Evolutionary conservation across 2,329 filamentous ascomycete genomes (phyloP).

Genomic region (Sporothrix inflata): DNA sequence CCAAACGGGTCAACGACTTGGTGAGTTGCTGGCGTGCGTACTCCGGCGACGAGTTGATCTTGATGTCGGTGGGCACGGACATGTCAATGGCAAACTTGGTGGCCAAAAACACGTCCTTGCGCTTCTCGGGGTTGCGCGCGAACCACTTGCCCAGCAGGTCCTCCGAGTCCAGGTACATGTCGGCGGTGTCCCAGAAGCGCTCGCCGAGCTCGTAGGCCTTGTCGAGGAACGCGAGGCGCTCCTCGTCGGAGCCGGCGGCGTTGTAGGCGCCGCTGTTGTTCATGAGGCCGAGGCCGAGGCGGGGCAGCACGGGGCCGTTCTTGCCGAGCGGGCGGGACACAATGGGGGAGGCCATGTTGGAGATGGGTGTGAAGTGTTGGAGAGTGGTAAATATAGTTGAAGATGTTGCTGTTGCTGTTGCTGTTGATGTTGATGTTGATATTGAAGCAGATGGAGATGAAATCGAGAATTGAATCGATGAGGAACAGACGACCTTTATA

Average conservation of each 20-base stretch:
- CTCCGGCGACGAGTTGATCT: conserved; percentile 40
- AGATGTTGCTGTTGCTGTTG: no score
- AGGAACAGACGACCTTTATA: not conserved
- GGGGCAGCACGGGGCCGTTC: conserved; percentile 16
- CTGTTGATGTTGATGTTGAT: no score
- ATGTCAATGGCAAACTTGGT: conserved; percentile 34
- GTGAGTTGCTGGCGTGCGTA: conserved; percentile 38
- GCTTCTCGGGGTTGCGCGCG: conserved; percentile 44
- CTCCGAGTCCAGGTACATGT: conserved; percentile 51
- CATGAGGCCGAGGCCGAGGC: conserved; percentile 54
- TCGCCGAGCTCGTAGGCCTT: conserved; percentile 47
- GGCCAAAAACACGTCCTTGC: conserved; percentile 48
- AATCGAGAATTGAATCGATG: not conserved
- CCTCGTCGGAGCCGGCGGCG: conserved; percentile 40
- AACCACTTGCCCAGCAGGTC: conserved; percentile 51
- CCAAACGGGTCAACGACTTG: conserved; percentile 50
- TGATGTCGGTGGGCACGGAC: conserved; percentile 27
- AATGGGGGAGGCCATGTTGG: not conserved
- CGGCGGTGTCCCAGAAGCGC: conserved; percentile 50
- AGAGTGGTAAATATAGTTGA: no score
- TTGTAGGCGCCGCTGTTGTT: conserved; percentile 38
- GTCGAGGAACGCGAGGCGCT: conserved; percentile 48
- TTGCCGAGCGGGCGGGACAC: conserved; percentile 14
- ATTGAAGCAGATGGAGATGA: not conserved
- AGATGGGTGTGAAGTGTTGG: no score